Evolutionary conservation across 768 basidiomycete species (phyloP).

Genomic region (Baorangia bicolor): DNA sequence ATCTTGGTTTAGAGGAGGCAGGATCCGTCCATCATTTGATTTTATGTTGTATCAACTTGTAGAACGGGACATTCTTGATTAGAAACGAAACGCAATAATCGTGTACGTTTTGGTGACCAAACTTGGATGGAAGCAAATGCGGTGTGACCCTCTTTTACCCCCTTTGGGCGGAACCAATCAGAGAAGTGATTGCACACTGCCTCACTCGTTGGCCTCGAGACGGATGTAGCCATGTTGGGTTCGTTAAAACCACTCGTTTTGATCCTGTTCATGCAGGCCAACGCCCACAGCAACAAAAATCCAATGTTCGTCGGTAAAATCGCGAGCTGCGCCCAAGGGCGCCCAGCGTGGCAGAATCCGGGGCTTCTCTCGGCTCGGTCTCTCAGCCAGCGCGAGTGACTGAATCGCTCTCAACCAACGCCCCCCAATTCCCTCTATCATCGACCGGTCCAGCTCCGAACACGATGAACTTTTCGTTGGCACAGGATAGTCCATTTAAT

Average conservation of each 20-base stretch:
- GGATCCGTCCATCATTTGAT: not conserved
- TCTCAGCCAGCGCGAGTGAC: constrained; percentile 16
- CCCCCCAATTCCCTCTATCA: not conserved
- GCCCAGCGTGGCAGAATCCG: constrained; percentile 36
- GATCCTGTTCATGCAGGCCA: not conserved
- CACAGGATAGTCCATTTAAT: constrained; percentile 33
- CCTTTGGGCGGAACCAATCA: constrained; percentile 25
- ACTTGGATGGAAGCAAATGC: not conserved
- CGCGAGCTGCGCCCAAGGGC: constrained; percentile 13
- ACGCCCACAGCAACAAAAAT: constrained; percentile 1
- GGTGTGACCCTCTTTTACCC: not conserved
- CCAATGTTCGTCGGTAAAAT: constrained; percentile 1
- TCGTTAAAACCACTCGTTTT: not conserved
- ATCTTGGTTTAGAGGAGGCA: not conserved
- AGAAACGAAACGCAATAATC: not conserved
- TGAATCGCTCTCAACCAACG: constrained; percentile 14
- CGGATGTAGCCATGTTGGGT: constrained; percentile 17
- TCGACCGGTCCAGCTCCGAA: not conserved
- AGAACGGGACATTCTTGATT: not conserved
- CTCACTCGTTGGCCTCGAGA: constrained; percentile 19
- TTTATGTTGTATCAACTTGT: not conserved
- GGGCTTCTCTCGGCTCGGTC: constrained; percentile 30
- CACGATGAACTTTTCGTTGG: constrained; percentile 33
- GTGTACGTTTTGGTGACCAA: constrained; percentile 5
- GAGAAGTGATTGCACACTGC: constrained; percentile 26